Percentiles rank a stretch among this genome's conserved stretches.
These are phyloP conservation scores for Yarrowia sp. DNA, from an alignment of 805 yeast genomes.

Conservation along the genomic window DNA sequence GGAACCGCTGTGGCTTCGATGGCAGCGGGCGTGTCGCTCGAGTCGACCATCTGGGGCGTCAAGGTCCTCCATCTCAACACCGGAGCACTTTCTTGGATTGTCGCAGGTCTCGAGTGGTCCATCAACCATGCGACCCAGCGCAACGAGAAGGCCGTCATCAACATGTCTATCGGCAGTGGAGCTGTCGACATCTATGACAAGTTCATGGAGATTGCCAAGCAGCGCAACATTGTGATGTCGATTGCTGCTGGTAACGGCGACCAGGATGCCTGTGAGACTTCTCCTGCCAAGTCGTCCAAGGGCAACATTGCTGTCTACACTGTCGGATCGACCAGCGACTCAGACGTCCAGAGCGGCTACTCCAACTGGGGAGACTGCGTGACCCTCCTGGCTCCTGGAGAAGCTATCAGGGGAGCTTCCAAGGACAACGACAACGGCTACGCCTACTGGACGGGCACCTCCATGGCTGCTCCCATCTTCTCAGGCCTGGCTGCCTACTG, in stretches of 20 bases:
- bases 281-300: conserved; percentile 71
- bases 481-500: conserved; percentile 86
- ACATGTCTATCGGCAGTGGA: conserved; percentile 35
- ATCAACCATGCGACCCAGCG: neutral
- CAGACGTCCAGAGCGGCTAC: conserved; percentile 68
- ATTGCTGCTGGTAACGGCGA: conserved; percentile 64
- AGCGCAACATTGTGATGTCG: conserved; percentile 30
- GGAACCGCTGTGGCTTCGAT: conserved; percentile 95
- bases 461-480: conserved; percentile 96
- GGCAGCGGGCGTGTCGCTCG: conserved; percentile 62
- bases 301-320: conserved; percentile 55
- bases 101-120: neutral
- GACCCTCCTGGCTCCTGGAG: conserved; percentile 81
- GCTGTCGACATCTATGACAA: conserved; percentile 33
- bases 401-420: conserved; percentile 62
- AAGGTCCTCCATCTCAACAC: conserved; percentile 42
- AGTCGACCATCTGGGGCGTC: neutral
- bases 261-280: conserved; percentile 72
- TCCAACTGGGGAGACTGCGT: conserved; percentile 91
- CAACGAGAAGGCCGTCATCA: conserved; percentile 28
- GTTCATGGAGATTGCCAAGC: conserved; percentile 32
- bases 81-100: neutral
- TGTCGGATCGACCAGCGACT: conserved; percentile 86
- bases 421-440: conserved; percentile 29
- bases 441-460: conserved; percentile 57